These are phyloP conservation scores for Penicillium atrosanguineum DNA, from an alignment of 495 filamentous ascomycete species.

Conservation along the genomic window DNA sequence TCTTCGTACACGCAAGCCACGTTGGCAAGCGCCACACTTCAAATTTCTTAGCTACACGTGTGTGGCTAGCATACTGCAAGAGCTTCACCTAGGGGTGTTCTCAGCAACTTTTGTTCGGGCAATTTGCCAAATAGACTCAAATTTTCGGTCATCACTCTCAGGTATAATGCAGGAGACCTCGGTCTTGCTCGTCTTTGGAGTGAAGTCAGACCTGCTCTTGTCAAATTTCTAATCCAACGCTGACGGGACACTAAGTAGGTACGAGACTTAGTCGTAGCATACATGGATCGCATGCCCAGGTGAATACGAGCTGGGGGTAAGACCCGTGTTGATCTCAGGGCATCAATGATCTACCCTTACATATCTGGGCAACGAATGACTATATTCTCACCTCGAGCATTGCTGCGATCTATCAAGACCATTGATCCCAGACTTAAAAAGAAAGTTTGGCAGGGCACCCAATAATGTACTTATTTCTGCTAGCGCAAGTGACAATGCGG, in stretches of 20 bases:
- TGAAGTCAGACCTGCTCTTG: neutral
- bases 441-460: neutral
- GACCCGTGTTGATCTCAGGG: no score
- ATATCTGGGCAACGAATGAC: neutral
- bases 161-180: neutral
- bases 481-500: conserved; percentile 1
- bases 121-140: neutral
- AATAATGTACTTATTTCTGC: neutral
- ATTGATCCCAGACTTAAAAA: neutral
- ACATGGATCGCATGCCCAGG: no score
- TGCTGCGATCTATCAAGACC: neutral
- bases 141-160: neutral
- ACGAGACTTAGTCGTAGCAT: no score
- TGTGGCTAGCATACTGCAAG: neutral
- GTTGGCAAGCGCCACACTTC: neutral
- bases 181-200: neutral
- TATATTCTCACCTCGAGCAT: neutral
- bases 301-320: no score
- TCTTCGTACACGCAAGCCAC: neutral
- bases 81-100: neutral
- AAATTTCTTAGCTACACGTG: neutral
- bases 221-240: no score
- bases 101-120: neutral
- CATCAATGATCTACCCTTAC: no score
- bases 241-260: no score